Base-by-base conservation (phyloP, 108 stramenopile genomes). In the Chaetoceros tenuissimus region DNA sequence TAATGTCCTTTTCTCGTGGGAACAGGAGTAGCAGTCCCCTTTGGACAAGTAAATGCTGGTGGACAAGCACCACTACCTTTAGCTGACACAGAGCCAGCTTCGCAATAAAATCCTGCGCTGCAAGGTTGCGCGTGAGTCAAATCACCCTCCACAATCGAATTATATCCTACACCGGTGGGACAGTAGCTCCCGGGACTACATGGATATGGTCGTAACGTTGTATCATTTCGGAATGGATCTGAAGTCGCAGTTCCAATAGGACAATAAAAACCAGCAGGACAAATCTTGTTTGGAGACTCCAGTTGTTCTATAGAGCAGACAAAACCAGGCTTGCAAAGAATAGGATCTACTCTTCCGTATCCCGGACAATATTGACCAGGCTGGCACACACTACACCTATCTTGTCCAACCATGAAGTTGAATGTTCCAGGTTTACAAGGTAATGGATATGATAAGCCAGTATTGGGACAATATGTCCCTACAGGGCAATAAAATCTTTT, bases 1-100 rank as follows among this genome's bases (percentile, higher is more conserved):
- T 73, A 81, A 28, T 47, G 64, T 24, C 92, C 92, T 55, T 77
- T 72, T 7, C 78, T 80, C 7, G 87, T 82, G 0, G 92, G 92
- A 17, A 81, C 70, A 18, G 92, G 92, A 3, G 74, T 75, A 5
- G 85, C 79, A 25, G 92, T 89, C 2, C 87, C 87, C 44, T 59
- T 68, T 7, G 87, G 87, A 48, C 92, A 94, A 57, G 77, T 89
- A 60, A 86, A 84, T n/a, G 89, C 89, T 27, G 70, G 77, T 55
- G 66, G 79, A 63, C 92, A 94, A 8, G 52, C 54, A 0, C 81
- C 84, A 22, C 70, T 65, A 20, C 89, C 92, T 16, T 63, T 59
- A 0, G 84, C 65, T n/a, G 67, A 49, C 43, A 81, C 58, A 5
- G 84, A 73, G 57, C 63, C 89, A n/a, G 51, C 57, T 7, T 84